phyloP scores from a whole-genome alignment of 768 basidiomycete genomes.

The Roridomyces roridus region DNA sequence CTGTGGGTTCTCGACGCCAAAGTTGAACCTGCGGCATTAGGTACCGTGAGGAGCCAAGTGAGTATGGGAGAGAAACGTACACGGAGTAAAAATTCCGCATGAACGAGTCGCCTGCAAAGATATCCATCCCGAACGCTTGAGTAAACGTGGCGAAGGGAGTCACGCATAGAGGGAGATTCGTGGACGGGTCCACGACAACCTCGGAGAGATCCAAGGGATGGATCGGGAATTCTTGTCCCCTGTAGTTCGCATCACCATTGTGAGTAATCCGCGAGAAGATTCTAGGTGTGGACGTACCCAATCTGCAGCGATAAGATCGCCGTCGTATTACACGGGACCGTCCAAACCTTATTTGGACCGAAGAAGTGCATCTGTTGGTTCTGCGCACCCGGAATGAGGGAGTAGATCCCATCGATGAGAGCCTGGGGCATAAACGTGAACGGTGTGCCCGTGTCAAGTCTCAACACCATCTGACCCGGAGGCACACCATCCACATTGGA shows the following conservation, averaged over 20 bases:
- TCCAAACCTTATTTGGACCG: background rate
- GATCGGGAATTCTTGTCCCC: background rate
- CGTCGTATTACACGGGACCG: slow-evolving; percentile 4
- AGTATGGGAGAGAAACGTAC: background rate
- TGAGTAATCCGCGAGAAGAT: background rate
- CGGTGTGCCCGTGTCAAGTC: slow-evolving; percentile 14
- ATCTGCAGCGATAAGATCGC: background rate
- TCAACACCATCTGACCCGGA: background rate
- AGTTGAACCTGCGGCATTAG: too few species aligned
- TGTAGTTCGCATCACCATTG: background rate
- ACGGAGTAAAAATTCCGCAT: slow-evolving; percentile 6
- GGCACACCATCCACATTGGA: background rate
- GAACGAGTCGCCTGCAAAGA: background rate
- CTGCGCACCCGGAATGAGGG: background rate
- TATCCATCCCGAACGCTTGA: background rate
- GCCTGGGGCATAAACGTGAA: background rate
- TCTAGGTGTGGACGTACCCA: background rate
- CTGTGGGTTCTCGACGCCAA: too few species aligned
- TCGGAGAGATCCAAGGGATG: slow-evolving; percentile 6
- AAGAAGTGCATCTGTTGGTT: background rate
- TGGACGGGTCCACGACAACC: background rate
- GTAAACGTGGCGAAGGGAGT: background rate
- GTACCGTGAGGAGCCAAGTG: too few species aligned
- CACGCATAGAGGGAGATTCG: background rate
- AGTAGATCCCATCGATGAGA: background rate